Conservation (phyloP, 176 grass and related monocot species). For the Rhynchospora breviuscula region DNA sequence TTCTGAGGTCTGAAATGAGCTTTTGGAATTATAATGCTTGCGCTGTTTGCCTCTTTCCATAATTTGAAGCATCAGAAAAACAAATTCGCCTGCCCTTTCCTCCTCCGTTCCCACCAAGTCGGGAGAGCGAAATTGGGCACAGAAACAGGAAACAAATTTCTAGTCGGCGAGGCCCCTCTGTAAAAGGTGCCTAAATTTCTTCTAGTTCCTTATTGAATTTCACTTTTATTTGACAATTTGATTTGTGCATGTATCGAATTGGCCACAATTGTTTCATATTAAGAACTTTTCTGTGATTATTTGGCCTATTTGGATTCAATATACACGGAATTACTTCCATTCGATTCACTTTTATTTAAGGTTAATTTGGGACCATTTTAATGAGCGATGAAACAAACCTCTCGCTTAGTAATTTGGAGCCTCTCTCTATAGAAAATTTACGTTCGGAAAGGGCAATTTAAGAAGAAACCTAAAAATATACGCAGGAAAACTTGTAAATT, state of each 20-base stretch:
- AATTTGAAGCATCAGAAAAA: neutral
- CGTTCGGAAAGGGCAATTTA: neutral
- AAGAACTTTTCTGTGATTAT: neutral
- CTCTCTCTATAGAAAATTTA: neutral
- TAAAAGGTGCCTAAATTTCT: neutral
- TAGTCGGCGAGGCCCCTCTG: neutral
- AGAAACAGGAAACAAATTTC: neutral
- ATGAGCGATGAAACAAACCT: neutral
- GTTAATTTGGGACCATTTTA: neutral
- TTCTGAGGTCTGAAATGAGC: neutral
- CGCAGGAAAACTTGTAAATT: neutral
- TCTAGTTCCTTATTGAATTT: neutral
- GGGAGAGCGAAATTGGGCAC: slow-evolving; percentile 11
- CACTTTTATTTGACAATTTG: neutral
- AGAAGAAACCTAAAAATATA: neutral
- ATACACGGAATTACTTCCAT: neutral
- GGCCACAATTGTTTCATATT: neutral
- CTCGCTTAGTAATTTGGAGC: neutral
- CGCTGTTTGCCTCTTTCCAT: neutral
- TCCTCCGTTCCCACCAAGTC: neutral
- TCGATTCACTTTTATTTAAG: neutral
- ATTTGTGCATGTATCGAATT: neutral
- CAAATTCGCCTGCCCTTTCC: neutral
- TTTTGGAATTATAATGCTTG: neutral
- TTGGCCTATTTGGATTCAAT: neutral